Percentiles rank a stretch among this genome's conserved stretches.
Conservation (phyloP, 495 filamentous ascomycete genomes). For the Aspergillus nidulans region DNA sequence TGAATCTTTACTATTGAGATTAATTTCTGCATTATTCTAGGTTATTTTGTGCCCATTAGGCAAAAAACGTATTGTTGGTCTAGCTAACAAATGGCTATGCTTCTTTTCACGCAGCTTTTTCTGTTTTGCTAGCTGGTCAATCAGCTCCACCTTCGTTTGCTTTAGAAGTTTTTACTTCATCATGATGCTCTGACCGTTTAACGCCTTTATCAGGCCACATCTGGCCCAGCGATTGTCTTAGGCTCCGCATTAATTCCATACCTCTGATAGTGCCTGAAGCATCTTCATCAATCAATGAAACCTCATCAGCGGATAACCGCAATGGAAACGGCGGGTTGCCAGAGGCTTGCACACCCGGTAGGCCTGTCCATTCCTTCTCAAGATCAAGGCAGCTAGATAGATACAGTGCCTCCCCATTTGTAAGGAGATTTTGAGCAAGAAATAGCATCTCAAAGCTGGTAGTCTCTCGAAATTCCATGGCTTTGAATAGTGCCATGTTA, state of each 20-base stretch:
- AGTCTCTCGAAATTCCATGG: conserved; percentile 23
- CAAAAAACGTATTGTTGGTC: not conserved
- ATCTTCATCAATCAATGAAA: conserved; percentile 21
- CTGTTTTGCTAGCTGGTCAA: conserved; percentile 1
- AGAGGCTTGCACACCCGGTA: conserved; percentile 23
- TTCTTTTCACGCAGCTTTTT: not conserved
- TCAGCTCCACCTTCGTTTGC: conserved; percentile 2
- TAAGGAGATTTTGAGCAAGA: conserved; percentile 21
- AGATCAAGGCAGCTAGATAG: conserved; percentile 17
- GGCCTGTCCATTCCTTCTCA: conserved; percentile 20
- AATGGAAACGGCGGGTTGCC: conserved; percentile 21
- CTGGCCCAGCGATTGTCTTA: conserved; percentile 17
- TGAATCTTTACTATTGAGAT: too few relatives aligned
- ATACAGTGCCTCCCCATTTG: conserved; percentile 25
- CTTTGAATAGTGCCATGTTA: conserved; percentile 17
- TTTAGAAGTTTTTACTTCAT: conserved; percentile 4
- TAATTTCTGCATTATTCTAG: too few relatives aligned
- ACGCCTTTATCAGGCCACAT: conserved; percentile 22
- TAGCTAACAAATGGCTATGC: conserved; percentile 2
- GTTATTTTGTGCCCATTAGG: too few relatives aligned
- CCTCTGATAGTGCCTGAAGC: conserved; percentile 17
- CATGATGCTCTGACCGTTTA: conserved; percentile 3
- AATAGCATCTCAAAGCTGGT: conserved; percentile 18
- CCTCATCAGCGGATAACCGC: conserved; percentile 19
- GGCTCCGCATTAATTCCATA: conserved; percentile 23